Base-by-base conservation (phyloP, 2,329 filamentous ascomycete genomes). In the Colletotrichum tanaceti region DNA sequence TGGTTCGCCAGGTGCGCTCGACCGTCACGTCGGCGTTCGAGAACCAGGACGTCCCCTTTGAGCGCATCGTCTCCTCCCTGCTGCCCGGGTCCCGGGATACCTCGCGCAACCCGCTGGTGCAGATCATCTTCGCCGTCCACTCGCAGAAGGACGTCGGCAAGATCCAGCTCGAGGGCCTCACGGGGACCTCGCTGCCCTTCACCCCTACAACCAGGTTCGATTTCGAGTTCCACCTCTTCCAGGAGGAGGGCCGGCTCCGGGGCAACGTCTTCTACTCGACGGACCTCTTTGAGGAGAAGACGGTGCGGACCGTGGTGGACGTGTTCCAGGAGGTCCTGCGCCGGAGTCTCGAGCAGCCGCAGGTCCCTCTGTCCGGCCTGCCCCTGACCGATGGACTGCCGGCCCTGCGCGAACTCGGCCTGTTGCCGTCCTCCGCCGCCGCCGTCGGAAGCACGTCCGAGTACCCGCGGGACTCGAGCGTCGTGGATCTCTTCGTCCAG, bases 401-500 rank as follows among this genome's bases (percentile, higher is more conserved):
- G 11, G 41, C 39, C n/a, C 71, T 74, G 1, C 59, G 70, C 6
- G 14, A 41, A 3, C 49, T 72, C 59, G 73, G 73, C 3, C 53
- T 72, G 18, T 6, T 58, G 9, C 32, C n/a, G n/a, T n/a, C n/a
- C n/a, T n/a, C n/a, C n/a, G n/a, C n/a, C n/a, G n/a, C n/a, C n/a
- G n/a, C n/a, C n/a, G n/a, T n/a, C n/a, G n/a, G n/a, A n/a, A n/a
- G n/a, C 14, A 24, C 49, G 9, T 41, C 63, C 7, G 22, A 55
- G 1, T 74, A 73, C 39, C 69, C 63, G 6, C 54, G 70, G 18
- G 70, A 75, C 0, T 57, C 68, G 3, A 75, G 70, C 32, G 35
- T 76, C 1, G 41, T 73, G 0, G 74, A 75, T 5, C n/a, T 76
- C 1, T 77, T 75, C 24, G 60, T 53, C 0, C 14, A 65, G 1